Percentiles rank a stretch among this genome's conserved stretches.
Conservation (phyloP, 192 early-diverging fungal genomes). For the Coemansia sp. region DNA sequence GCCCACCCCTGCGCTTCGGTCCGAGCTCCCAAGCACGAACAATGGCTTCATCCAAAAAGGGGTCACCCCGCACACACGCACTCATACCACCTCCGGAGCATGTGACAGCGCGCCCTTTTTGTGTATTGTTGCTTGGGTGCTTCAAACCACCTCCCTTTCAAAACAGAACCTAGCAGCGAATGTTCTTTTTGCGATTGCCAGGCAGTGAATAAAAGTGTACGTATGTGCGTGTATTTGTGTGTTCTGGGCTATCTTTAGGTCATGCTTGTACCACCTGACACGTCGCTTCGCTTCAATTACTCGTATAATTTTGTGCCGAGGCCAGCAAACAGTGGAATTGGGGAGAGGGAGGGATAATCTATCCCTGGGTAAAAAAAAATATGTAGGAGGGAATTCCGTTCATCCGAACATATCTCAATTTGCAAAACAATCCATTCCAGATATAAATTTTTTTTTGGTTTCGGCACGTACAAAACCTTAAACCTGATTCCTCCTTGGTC, state of each 20-base stretch:
- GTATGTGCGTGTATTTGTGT: not conserved
- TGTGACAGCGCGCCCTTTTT: conserved; percentile 1
- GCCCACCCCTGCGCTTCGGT: not conserved
- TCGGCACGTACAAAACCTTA: not conserved
- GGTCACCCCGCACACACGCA: not conserved
- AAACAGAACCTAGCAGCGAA: too few relatives aligned
- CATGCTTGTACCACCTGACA: not conserved
- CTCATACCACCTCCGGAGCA: not conserved
- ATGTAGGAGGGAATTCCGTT: not conserved
- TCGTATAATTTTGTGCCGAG: too few relatives aligned
- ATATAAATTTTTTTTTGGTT: not conserved
- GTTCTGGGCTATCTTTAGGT: not conserved
- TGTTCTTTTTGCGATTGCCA: not conserved
- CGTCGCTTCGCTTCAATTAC: not conserved
- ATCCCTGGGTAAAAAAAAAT: conserved; percentile 3
- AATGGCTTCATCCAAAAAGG: not conserved
- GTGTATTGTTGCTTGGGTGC: conserved; percentile 6
- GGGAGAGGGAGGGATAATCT: not conserved
- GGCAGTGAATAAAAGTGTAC: not conserved
- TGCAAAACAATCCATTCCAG: not conserved
- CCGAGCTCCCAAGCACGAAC: not conserved
- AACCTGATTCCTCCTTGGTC: not conserved
- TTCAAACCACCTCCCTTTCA: too few relatives aligned
- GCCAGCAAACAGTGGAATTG: too few relatives aligned
- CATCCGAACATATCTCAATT: conserved; percentile 4